phyloP scores from a whole-genome alignment of 2,329 filamentous ascomycete species.

The Metarhizium anisopliae region DNA sequence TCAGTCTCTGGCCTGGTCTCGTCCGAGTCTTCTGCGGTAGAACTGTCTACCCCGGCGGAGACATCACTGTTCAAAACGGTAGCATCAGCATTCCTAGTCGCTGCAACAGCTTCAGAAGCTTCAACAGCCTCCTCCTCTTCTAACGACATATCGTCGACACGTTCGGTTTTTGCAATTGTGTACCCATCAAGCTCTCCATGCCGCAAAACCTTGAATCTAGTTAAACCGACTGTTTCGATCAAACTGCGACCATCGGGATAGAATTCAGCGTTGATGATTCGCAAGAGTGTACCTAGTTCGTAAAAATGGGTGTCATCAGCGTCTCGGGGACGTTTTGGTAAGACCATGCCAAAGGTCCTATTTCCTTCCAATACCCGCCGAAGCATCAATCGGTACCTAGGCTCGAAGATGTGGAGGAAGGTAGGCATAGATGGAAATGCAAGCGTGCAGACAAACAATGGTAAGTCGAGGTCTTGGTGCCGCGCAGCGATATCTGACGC shows the following conservation, averaged over 20 bases:
- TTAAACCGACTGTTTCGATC: slow-evolving; percentile 67
- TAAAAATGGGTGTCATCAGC: slow-evolving; percentile 41
- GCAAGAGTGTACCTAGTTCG: slow-evolving; percentile 69
- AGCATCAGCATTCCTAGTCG: not conserved
- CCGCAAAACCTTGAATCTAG: slow-evolving; percentile 63
- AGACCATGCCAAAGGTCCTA: slow-evolving; percentile 77
- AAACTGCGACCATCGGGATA: slow-evolving; percentile 75
- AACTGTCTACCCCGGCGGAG: not conserved
- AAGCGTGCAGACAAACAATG: slow-evolving; percentile 75
- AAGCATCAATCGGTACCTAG: slow-evolving; percentile 87
- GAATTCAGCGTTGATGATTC: slow-evolving; percentile 64
- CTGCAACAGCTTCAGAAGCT: slow-evolving; percentile 43
- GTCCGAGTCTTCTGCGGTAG: not conserved
- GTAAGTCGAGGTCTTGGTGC: slow-evolving; percentile 49
- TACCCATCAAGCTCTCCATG: slow-evolving; percentile 67
- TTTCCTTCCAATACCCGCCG: slow-evolving; percentile 65
- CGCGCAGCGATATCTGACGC: slow-evolving; percentile 48
- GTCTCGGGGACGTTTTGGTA: slow-evolving; percentile 48
- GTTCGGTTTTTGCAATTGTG: slow-evolving; percentile 63
- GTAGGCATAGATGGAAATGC: slow-evolving; percentile 77
- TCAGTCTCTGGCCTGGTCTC: not conserved
- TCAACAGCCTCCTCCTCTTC: slow-evolving; percentile 74
- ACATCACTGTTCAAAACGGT: not conserved
- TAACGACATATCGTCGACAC: slow-evolving; percentile 72
- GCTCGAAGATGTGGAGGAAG: slow-evolving; percentile 86